phyloP scores from a whole-genome alignment of 257 asterid species.

The Lithospermum erythrorhizon region DNA sequence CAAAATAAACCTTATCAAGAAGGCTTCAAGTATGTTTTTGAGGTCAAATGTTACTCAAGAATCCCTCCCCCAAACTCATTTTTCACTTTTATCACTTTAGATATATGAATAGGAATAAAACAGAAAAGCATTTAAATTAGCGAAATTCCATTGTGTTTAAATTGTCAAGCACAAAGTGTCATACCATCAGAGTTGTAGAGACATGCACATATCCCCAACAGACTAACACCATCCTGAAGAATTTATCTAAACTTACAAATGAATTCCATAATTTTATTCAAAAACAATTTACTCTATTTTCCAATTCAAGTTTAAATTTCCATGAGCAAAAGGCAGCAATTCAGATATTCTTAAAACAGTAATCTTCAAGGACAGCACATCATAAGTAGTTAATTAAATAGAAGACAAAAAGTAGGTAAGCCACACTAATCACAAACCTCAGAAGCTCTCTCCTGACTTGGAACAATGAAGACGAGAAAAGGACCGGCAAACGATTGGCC shows the following conservation, averaged over 20 bases:
- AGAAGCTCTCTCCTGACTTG: slow-evolving; percentile 66
- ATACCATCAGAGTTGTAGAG: not conserved
- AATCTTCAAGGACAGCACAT: not conserved
- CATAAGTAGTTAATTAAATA: not conserved
- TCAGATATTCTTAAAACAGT: not conserved
- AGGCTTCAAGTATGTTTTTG: not conserved
- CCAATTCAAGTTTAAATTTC: not conserved
- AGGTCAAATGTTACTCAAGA: not conserved
- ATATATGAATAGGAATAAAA: too few relatives aligned
- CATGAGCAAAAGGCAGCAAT: not conserved
- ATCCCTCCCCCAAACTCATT: not conserved
- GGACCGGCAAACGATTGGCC: slow-evolving; percentile 49
- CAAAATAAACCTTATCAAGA: slow-evolving; percentile 13
- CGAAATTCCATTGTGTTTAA: too few relatives aligned
- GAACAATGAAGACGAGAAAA: slow-evolving; percentile 69
- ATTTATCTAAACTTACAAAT: too few relatives aligned
- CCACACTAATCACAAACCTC: slow-evolving; percentile 39
- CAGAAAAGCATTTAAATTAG: too few relatives aligned
- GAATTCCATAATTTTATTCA: too few relatives aligned
- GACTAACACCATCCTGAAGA: not conserved
- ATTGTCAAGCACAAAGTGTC: too few relatives aligned
- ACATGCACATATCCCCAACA: not conserved
- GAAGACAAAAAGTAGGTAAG: slow-evolving; percentile 1
- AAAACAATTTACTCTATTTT: too few relatives aligned
- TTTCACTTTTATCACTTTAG: not conserved